Conservation (phyloP, 441 rosid genomes). For the Populus hybrid region DNA sequence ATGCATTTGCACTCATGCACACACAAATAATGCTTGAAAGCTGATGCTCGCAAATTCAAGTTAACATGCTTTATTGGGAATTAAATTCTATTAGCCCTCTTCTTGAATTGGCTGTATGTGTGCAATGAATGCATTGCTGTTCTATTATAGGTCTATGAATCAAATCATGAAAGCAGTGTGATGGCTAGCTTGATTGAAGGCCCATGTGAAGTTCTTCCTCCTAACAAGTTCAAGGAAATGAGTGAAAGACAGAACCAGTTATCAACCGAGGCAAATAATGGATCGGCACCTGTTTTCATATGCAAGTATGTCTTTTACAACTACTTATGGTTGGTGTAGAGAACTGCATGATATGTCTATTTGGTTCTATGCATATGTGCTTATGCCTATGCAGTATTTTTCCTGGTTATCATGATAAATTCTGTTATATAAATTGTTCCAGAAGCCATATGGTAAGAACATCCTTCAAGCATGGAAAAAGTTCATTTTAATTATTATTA, state of each 20-base stretch:
- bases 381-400: background rate
- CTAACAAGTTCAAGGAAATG: constrained; percentile 50
- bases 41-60: background rate
- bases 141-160: constrained; percentile 59
- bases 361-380: background rate
- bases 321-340: background rate
- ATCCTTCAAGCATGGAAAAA: background rate
- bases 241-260: constrained; percentile 36
- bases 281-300: constrained; percentile 38
- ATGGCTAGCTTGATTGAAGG: constrained; percentile 56
- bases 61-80: background rate
- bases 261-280: constrained; percentile 35
- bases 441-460: background rate
- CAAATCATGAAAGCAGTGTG: constrained; percentile 50
- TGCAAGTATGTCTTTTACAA: constrained; percentile 52
- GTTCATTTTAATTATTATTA: background rate
- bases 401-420: background rate
- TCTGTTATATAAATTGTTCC: background rate
- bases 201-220: constrained; percentile 59
- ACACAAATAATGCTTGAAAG: background rate
- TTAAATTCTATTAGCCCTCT: background rate
- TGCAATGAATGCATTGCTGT: constrained; percentile 12
- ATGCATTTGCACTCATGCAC: background rate
- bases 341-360: background rate
- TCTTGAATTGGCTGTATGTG: constrained; percentile 9